Percentiles rank a stretch among this genome's conserved stretches.
Conservation (phyloP, 768 basidiomycete genomes). For the Boletus vermiculosoides region DNA sequence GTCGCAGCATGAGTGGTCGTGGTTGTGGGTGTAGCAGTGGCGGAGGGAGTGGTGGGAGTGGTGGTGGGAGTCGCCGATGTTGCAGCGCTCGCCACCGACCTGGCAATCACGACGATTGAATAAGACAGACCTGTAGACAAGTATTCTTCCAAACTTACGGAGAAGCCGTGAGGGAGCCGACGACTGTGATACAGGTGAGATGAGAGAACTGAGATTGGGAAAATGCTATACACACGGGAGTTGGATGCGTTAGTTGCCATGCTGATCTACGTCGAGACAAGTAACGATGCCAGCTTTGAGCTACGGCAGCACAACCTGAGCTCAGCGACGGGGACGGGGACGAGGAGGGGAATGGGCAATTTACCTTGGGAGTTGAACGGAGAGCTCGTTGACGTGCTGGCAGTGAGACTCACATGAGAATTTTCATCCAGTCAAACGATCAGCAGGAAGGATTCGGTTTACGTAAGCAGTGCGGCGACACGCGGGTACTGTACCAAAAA, state of each 20-base stretch:
- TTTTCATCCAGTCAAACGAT: slow-evolving; percentile 12
- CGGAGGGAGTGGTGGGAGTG: neutral
- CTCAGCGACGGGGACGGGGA: neutral
- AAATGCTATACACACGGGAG: slow-evolving; percentile 8
- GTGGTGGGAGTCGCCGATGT: neutral
- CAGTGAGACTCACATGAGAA: slow-evolving; percentile 17
- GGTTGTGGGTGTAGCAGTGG: slow-evolving; percentile 1
- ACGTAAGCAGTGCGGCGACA: slow-evolving; percentile 11
- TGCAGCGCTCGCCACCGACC: neutral
- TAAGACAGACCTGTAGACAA: neutral
- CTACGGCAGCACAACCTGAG: neutral
- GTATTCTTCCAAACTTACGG: slow-evolving; percentile 5
- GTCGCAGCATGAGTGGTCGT: neutral
- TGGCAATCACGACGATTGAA: neutral
- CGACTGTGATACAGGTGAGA: neutral
- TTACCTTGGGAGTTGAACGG: slow-evolving; percentile 10
- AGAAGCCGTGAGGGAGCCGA: rapidly evolving
- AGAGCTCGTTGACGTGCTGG: slow-evolving; percentile 6
- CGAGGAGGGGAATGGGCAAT: neutral
- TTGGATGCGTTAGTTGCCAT: neutral
- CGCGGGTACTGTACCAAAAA: neutral
- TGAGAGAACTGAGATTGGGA: neutral
- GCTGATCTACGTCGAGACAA: slow-evolving; percentile 3
- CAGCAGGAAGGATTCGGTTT: slow-evolving; percentile 12
- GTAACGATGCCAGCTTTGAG: slow-evolving; percentile 2